Evolutionary conservation across 495 filamentous ascomycete species (phyloP).

Genomic region (Neurospora sublineolata): DNA sequence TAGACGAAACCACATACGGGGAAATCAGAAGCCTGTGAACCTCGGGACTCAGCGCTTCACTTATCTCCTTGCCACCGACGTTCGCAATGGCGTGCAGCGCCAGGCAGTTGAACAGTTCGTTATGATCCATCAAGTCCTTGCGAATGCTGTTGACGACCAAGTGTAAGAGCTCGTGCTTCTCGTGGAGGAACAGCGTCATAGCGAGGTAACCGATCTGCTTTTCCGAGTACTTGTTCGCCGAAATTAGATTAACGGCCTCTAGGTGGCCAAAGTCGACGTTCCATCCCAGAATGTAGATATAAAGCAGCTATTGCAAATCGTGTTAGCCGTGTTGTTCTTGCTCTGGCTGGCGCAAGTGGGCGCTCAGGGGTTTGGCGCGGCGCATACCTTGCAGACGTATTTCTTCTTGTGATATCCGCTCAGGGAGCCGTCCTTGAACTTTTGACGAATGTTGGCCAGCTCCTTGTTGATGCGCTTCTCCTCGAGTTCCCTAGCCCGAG

Average conservation of each 20-base stretch:
- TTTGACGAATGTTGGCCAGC: slow-evolving; percentile 90
- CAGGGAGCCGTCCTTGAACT: slow-evolving; percentile 77
- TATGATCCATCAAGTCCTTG: slow-evolving; percentile 88
- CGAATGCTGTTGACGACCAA: slow-evolving; percentile 97
- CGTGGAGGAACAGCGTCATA: slow-evolving; percentile 93
- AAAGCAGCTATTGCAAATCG: slow-evolving; percentile 54
- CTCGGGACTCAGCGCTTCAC: slow-evolving; percentile 83
- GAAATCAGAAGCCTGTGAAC: slow-evolving; percentile 93
- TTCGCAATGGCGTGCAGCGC: slow-evolving; percentile 99
- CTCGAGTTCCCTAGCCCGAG: slow-evolving; percentile 86
- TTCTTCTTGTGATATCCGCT: slow-evolving; percentile 99
- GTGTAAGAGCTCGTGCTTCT: slow-evolving; percentile 91
- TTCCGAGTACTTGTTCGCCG: slow-evolving; percentile 93
- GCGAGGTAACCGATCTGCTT: slow-evolving; percentile 99
- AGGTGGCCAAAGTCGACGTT: slow-evolving; percentile 98
- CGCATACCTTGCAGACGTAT: slow-evolving; percentile 90
- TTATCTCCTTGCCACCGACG: slow-evolving; percentile 93
- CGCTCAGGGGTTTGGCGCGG: background rate
- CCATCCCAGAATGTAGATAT: slow-evolving; percentile 98
- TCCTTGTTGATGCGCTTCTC: slow-evolving; percentile 99
- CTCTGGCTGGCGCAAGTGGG: background rate
- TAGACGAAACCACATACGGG: slow-evolving; percentile 50
- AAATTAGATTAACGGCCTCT: slow-evolving; percentile 95
- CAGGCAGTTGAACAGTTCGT: slow-evolving; percentile 94
- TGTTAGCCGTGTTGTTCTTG: slow-evolving; percentile 17